Base-by-base conservation (phyloP, 2,329 filamentous ascomycete species). In the Fusarium duplospermum region DNA sequence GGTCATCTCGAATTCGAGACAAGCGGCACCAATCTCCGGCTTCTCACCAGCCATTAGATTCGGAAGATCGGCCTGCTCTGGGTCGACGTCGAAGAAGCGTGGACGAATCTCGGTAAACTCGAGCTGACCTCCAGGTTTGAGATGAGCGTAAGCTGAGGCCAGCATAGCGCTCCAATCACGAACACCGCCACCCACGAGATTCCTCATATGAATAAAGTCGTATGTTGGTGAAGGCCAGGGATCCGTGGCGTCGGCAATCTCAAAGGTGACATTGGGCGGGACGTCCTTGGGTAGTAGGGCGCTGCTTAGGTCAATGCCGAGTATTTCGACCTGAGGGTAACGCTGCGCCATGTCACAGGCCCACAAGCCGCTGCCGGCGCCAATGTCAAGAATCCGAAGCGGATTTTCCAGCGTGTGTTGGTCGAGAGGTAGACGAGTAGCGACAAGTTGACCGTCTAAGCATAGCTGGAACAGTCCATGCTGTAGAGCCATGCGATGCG, bases 211-310 rank as follows among this genome's bases (percentile, higher is more conserved):
- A 24, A 86, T 80, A 56, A 86, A 85, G 74, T 87, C 85, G 63
- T 81, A 82, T 3, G 76, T 74, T 1, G 74, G 70, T 8, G 76
- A 76, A 4, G 78, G 79, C 85, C 84, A 86, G 5, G 79, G 82
- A 31, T 88, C 83, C 69, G 89, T 88, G 33, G 88, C 84, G 76
- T 92, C 89, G 77, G 88, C 88, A 42, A 92, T 86, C 66, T 89
- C 82, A 77, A 91, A 92, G 5, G 83, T 84, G 24, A 91, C 85
- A 73, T 92, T 92, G 20, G 88, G 85, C 8, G 90, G 90, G 9
- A 91, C 86, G 29, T 81, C 78, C 10, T 78, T 82, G 18, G 82
- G 83, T 50, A 84, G 76, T 36, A 86, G 80, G n/a, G 83, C 83
- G 29, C 81, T 81, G 22, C 81, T 84, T 22, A 85, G 73, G 66